Evolutionary conservation across 1,139 yeast species (phyloP).

Genomic region (Kurtzmaniella quercitrusa): DNA sequence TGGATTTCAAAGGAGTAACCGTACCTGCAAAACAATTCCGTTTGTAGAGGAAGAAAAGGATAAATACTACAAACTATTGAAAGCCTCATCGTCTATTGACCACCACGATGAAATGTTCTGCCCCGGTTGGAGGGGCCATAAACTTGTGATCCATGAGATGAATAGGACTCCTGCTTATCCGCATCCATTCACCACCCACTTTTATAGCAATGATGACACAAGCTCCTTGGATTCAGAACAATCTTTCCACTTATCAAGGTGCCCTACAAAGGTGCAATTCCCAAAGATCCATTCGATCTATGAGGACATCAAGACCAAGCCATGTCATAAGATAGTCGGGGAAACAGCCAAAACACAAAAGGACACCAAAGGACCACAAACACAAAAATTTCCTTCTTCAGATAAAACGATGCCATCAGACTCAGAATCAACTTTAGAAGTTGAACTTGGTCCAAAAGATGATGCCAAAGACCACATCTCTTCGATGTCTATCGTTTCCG

Average conservation of each 20-base stretch:
- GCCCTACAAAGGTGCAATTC: not conserved
- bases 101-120: not conserved
- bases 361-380: too few species aligned
- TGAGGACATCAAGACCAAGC: not conserved
- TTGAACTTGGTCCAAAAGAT: too few species aligned
- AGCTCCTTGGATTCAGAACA: not conserved
- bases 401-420: too few species aligned
- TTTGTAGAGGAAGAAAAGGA: not conserved
- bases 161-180: not conserved
- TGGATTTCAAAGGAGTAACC: not conserved
- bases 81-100: not conserved
- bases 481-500: too few species aligned
- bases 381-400: too few species aligned
- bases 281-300: not conserved
- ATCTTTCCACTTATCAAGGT: not conserved
- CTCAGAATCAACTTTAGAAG: too few species aligned
- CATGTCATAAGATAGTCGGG: too few species aligned
- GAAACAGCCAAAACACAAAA: too few species aligned
- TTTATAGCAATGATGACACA: not conserved
- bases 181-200: not conserved
- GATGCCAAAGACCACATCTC: too few species aligned
- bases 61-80: not conserved
- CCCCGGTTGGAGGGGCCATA: not conserved
- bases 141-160: not conserved
- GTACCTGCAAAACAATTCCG: not conserved